Conservation (phyloP, 1,139 yeast species). For the Starmera stellimalicola region DNA sequence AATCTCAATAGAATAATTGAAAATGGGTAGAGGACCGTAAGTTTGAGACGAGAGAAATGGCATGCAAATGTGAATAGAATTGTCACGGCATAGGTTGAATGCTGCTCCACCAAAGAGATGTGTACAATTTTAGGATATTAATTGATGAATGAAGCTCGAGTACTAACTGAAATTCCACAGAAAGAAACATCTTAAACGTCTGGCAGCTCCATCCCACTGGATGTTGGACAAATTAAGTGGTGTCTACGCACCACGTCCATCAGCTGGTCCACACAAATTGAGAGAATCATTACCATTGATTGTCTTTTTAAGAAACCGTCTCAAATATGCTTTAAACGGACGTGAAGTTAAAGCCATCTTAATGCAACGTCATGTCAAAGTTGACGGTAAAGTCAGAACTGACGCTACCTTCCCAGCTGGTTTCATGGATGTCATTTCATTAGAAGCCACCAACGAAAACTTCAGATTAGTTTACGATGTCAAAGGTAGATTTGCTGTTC, state of each 20-base stretch:
- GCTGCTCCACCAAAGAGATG: too few species aligned
- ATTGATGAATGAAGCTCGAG: too few species aligned
- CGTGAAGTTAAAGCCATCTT: conserved; percentile 98
- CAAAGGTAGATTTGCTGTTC: conserved; percentile 98
- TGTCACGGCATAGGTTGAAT: too few species aligned
- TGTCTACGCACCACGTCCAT: conserved; percentile 99
- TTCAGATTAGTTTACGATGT: conserved; percentile 97
- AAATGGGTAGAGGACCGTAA: conserved; percentile 88
- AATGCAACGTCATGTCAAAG: conserved; percentile 99
- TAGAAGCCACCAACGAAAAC: conserved; percentile 98
- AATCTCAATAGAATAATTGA: conserved; percentile 16
- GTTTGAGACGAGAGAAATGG: too few species aligned
- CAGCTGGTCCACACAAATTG: conserved; percentile 99
- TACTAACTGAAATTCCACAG: not conserved
- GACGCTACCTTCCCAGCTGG: conserved; percentile 99
- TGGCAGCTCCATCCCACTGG: conserved; percentile 99
- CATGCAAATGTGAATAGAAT: too few species aligned
- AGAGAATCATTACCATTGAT: conserved; percentile 98
- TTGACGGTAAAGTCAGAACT: conserved; percentile 98
- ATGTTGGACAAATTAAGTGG: conserved; percentile 99
- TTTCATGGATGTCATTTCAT: conserved; percentile 95
- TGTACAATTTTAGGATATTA: too few species aligned
- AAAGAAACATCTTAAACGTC: conserved; percentile 90
- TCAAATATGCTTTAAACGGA: conserved; percentile 98
- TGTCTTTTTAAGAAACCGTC: conserved; percentile 98